These are phyloP conservation scores for Tillandsia fasciculata DNA, from an alignment of 176 grass and related monocot species.

Conservation along the genomic window DNA sequence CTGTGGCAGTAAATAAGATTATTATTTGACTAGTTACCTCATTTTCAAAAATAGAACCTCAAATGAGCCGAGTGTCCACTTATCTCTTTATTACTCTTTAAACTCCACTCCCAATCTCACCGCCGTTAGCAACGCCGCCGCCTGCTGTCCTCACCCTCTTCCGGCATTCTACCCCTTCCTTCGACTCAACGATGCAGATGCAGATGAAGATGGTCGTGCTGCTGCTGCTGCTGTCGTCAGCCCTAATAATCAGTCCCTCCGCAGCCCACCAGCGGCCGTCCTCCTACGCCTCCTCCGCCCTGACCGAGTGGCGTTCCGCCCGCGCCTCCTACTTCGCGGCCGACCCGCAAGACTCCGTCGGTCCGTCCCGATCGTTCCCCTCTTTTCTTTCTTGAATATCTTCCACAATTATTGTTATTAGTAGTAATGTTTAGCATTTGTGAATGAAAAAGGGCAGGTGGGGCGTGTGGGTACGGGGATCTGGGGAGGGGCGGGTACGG, in stretches of 20 bases:
- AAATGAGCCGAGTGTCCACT: too few relatives aligned
- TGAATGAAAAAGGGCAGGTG: constrained; percentile 29
- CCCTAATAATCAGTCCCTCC: neutral
- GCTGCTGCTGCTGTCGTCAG: constrained; percentile 12
- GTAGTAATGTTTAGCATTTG: too few relatives aligned
- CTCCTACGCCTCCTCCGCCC: constrained; percentile 45
- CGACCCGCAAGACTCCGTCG: constrained; percentile 85
- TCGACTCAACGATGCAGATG: neutral
- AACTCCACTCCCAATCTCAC: too few relatives aligned
- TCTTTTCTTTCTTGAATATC: constrained; percentile 1
- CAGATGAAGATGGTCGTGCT: constrained; percentile 26
- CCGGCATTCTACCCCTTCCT: too few relatives aligned
- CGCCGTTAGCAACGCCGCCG: too few relatives aligned
- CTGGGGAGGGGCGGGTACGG: constrained; percentile 88
- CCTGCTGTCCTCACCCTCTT: too few relatives aligned
- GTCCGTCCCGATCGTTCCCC: constrained; percentile 12
- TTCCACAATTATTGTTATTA: constrained; percentile 3
- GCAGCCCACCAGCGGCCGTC: constrained; percentile 44
- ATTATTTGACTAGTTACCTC: too few relatives aligned
- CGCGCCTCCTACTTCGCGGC: constrained; percentile 92
- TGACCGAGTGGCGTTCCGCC: constrained; percentile 84
- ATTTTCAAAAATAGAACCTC: too few relatives aligned
- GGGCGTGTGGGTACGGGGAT: constrained; percentile 93
- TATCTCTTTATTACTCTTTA: too few relatives aligned
- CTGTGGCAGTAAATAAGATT: too few relatives aligned